Evolutionary conservation across 306 rosid species (phyloP).

Genomic region (Echinosophora koreensis): DNA sequence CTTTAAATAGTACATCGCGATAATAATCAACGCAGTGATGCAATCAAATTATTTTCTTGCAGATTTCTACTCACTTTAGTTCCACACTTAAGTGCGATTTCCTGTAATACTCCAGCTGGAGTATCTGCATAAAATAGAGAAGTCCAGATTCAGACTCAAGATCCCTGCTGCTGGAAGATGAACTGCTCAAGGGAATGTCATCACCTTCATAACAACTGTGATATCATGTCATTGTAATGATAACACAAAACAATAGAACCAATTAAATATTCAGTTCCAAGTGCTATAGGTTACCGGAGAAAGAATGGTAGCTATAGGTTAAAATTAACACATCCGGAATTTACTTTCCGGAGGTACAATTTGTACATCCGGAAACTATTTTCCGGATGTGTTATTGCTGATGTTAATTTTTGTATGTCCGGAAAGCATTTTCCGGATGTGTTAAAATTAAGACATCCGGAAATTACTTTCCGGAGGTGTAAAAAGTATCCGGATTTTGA

Average conservation of each 20-base stretch:
- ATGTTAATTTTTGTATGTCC: no score
- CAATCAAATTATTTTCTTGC: conserved; percentile 38
- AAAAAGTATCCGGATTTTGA: no score
- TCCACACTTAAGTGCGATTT: conserved; percentile 93
- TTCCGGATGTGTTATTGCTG: no score
- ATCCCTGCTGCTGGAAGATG: conserved; percentile 80
- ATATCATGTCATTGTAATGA: conserved; percentile 40
- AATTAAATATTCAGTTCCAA: conserved; percentile 28
- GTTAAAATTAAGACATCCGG: no score
- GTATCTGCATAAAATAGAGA: conserved; percentile 64
- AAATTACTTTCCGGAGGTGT: no score
- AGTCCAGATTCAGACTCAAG: conserved; percentile 73
- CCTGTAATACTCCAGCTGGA: conserved; percentile 74
- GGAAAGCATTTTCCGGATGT: no score
- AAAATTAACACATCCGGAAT: no score
- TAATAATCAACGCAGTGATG: conserved; percentile 35
- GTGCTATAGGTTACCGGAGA: conserved; percentile 69
- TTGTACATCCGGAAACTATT: no score
- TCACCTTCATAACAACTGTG: conserved; percentile 68
- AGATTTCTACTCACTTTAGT: conserved; percentile 69
- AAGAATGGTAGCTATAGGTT: conserved; percentile 64
- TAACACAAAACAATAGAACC: conserved; percentile 35
- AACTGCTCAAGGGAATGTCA: conserved; percentile 69
- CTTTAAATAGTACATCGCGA: conserved; percentile 8
- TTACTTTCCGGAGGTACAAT: no score